Percentiles rank a stretch among this genome's conserved stretches.
These are phyloP conservation scores for Talaromyces wortmannii DNA, from an alignment of 495 filamentous ascomycete genomes.

Conservation along the genomic window DNA sequence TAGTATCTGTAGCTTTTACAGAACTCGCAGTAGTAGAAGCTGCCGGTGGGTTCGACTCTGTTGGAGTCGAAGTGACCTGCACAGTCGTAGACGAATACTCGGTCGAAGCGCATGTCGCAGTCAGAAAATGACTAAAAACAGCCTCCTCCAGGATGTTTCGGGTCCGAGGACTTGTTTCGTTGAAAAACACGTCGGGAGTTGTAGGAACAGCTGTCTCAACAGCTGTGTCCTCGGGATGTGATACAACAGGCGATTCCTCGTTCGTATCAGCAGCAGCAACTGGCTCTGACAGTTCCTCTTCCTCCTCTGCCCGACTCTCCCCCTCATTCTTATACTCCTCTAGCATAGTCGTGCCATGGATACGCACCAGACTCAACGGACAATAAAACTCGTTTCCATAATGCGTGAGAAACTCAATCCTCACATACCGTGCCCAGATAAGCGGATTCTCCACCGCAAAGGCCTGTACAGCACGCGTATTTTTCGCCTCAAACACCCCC, in stretches of 20 bases:
- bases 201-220: background rate
- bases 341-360: constrained; percentile 96
- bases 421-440: constrained; percentile 90
- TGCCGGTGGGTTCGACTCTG: background rate
- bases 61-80: background rate
- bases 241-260: background rate
- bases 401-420: constrained; percentile 86
- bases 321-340: constrained; percentile 78
- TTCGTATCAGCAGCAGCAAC: constrained; percentile 25
- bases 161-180: background rate
- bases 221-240: background rate
- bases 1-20: background rate
- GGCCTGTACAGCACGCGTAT: constrained; percentile 87
- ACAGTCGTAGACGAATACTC: background rate
- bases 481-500: constrained; percentile 82
- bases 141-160: background rate
- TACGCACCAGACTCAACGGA: constrained; percentile 79
- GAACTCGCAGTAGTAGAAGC: background rate
- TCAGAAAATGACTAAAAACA: background rate
- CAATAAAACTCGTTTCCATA: constrained; percentile 97
- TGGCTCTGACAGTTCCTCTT: constrained; percentile 34
- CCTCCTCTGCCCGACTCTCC: constrained; percentile 55
- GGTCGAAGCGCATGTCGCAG: background rate
- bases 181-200: background rate
- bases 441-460: constrained; percentile 88